A percentile compares a stretch with the other conserved stretches of the same genome.
phyloP scores from a whole-genome alignment of 495 filamentous ascomycete species.

The Annulohypoxylon bovei region DNA sequence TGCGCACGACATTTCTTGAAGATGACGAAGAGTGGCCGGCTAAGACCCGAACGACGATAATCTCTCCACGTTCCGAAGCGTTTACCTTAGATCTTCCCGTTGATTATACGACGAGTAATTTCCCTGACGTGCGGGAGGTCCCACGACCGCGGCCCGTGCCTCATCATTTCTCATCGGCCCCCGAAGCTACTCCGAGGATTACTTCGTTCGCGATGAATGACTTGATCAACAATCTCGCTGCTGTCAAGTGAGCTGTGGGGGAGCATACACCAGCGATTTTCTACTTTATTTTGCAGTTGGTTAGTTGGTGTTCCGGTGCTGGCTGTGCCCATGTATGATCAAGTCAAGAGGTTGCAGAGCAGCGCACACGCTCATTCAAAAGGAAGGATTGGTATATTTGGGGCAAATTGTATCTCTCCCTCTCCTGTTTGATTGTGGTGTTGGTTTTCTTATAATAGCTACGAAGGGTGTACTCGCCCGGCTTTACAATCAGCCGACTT shows the following conservation, averaged over 20 bases:
- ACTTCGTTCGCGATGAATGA: slow-evolving; percentile 37
- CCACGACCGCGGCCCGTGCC: slow-evolving; percentile 35
- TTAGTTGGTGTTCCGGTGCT: slow-evolving; percentile 15
- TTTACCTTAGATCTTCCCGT: slow-evolving; percentile 34
- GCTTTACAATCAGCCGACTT: too few relatives aligned
- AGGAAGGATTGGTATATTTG: neutral
- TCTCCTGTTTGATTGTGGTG: slow-evolving; percentile 12
- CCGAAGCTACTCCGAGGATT: slow-evolving; percentile 37
- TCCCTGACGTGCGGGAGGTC: slow-evolving; percentile 40
- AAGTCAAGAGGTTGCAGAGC: slow-evolving; percentile 9
- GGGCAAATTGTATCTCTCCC: slow-evolving; percentile 6
- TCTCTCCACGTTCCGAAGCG: slow-evolving; percentile 25
- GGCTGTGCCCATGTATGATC: slow-evolving; percentile 1
- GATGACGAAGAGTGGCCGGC: slow-evolving; percentile 31
- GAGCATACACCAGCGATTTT: neutral
- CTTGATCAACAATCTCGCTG: slow-evolving; percentile 29
- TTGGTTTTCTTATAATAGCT: slow-evolving; percentile 19
- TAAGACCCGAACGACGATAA: slow-evolving; percentile 15
- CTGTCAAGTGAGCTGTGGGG: slow-evolving; percentile 20
- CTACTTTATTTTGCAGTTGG: neutral
- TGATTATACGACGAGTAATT: slow-evolving; percentile 35
- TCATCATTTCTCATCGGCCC: slow-evolving; percentile 31
- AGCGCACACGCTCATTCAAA: neutral
- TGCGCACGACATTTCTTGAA: slow-evolving; percentile 61
- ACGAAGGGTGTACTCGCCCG: slow-evolving; percentile 25